Evolutionary conservation across 768 basidiomycete genomes (phyloP), one percentile per base, ranked within the genome.

Genomic region (Phylloporus sp.): DNA sequence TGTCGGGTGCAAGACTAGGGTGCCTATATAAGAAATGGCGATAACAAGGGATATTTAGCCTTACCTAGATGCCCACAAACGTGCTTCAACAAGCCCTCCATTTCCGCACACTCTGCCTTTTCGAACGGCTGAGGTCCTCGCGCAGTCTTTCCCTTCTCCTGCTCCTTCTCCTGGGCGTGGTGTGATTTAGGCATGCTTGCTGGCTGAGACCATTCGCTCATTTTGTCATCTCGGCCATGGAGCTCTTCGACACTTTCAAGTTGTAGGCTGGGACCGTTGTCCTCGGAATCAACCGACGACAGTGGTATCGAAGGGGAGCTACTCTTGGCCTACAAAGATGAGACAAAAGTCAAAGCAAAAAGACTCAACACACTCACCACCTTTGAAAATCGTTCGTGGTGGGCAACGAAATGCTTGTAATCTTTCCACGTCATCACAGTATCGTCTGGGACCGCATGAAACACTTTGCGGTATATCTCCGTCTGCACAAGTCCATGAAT

Each of bases 341-440:
- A 58, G 45, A 39, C 13, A 35, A 16, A 20, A 24, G 15, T 20
- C 20, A 39, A n/a, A 47, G 44, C 4, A 9, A 18, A 2, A 10
- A 28, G 5, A 20, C 16, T 24, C 32, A 16, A 45, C 4, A 26
- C 18, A 69, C 80, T 55, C 62, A 88, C 90, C 28, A 77, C 79
- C 69, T 82, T 88, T 59, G 77, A 80, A 55, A 90, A 61, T 3
- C 88, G 80, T 55, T 92, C 91, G 41, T 92, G 86, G 62, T 87
- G 78, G 6, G 76, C 68, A 41, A 86, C 72, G 60, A 90, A 97
- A 55, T 95, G 90, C 64, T 86, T 95, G 71, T 86, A 97, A 63
- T 92, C 88, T 62, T 94, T 94, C 95, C 95, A 99, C 0, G 95
- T 95, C 2, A 86, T 86, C 53, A 97, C 81, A 22, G 84, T 75